A percentile compares a stretch with the other conserved stretches of the same genome.
phyloP scores from a whole-genome alignment of 2,329 filamentous ascomycete species.

The Claviceps monticola region DNA sequence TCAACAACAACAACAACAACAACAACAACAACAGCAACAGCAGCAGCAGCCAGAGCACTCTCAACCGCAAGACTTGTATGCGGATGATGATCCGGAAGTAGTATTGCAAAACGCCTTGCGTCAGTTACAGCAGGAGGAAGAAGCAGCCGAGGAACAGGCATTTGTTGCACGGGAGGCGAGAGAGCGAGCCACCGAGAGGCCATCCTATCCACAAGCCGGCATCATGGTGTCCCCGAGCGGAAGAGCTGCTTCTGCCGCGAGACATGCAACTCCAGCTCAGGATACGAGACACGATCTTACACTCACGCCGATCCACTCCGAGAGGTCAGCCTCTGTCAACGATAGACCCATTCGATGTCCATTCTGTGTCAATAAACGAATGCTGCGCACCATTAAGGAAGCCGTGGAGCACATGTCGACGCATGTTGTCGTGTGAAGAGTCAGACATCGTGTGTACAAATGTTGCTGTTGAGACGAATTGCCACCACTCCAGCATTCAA shows the following conservation, averaged over 20 bases:
- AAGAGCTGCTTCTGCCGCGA: conserved; percentile 17
- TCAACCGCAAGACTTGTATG: conserved; percentile 19
- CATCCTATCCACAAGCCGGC: conserved; percentile 13
- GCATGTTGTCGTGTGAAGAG: conserved; percentile 39
- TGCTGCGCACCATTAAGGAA: conserved; percentile 47
- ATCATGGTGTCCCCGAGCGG: conserved; percentile 20
- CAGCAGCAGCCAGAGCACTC: not conserved
- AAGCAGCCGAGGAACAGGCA: conserved; percentile 42
- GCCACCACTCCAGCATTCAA: not conserved
- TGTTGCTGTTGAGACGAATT: not conserved
- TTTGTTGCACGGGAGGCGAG: conserved; percentile 39
- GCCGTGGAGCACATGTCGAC: conserved; percentile 49
- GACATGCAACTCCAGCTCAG: conserved; percentile 21
- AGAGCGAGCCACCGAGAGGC: conserved; percentile 30
- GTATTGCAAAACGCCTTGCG: conserved; percentile 45
- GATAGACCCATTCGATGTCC: conserved; percentile 42
- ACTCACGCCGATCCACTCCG: conserved; percentile 40
- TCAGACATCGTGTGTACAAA: not conserved
- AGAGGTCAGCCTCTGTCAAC: conserved; percentile 28
- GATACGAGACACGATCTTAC: conserved; percentile 29
- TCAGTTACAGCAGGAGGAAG: conserved; percentile 44
- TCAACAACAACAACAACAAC: not conserved
- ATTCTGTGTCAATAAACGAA: conserved; percentile 47
- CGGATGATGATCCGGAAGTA: conserved; percentile 41
- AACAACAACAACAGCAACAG: not conserved